Conservation (phyloP, 345 rosid genomes). For the Dipteronia dyeriana region DNA sequence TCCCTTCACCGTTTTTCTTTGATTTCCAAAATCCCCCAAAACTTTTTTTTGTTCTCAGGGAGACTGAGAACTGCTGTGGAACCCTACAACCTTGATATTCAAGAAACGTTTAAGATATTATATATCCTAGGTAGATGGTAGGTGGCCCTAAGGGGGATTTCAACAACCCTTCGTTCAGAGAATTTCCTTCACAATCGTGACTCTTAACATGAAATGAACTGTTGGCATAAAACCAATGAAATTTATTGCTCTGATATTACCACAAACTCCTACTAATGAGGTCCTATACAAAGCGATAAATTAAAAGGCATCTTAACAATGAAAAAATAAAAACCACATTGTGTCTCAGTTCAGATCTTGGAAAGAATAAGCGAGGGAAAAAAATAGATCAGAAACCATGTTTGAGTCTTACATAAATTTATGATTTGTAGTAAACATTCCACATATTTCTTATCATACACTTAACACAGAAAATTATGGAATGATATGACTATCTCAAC, state of each 20-base stretch:
- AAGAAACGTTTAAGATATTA: no score
- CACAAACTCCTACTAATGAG: not conserved
- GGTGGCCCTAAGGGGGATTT: no score
- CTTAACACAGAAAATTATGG: not conserved
- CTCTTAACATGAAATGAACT: not conserved
- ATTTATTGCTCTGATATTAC: not conserved
- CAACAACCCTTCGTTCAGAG: no score
- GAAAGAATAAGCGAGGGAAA: not conserved
- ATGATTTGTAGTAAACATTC: not conserved
- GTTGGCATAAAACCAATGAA: not conserved
- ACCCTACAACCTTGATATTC: no score
- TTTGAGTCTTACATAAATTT: not conserved
- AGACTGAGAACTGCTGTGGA: no score
- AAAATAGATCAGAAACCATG: not conserved
- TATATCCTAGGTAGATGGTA: no score
- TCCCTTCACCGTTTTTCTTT: no score
- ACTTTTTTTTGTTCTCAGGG: no score
- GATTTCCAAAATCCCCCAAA: no score
- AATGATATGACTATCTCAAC: not conserved
- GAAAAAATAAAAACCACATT: not conserved
- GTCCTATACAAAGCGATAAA: not conserved
- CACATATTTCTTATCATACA: not conserved
- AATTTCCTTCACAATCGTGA: not conserved
- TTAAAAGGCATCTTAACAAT: not conserved
- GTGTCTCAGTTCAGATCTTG: not conserved